Evolutionary conservation across 768 basidiomycete genomes (phyloP).

Genomic region (Mycena amicta): DNA sequence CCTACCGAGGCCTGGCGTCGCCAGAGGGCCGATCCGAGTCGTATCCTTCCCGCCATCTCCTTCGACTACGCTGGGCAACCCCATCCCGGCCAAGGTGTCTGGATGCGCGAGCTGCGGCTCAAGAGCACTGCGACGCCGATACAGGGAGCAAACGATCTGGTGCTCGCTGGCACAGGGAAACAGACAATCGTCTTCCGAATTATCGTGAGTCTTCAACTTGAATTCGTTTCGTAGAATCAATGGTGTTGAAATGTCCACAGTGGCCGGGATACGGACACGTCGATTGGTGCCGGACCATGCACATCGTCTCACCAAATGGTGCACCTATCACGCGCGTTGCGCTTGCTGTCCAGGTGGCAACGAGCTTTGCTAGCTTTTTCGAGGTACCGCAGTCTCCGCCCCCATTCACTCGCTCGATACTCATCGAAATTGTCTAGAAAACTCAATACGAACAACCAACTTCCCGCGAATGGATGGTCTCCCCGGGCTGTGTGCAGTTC

Average conservation of each 20-base stretch:
- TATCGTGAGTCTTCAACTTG: conserved; percentile 29
- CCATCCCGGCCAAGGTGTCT: conserved; percentile 40
- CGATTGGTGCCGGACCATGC: conserved; percentile 39
- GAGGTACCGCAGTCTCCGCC: background rate
- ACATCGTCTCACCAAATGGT: conserved; percentile 31
- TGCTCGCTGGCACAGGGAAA: conserved; percentile 30
- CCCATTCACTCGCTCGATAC: background rate
- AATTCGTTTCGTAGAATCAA: background rate
- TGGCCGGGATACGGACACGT: conserved; percentile 51
- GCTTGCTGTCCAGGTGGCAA: background rate
- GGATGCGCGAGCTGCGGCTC: conserved; percentile 48
- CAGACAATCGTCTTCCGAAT: conserved; percentile 41
- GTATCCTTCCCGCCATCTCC: conserved; percentile 32
- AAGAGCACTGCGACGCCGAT: conserved; percentile 36
- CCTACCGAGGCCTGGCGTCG: conserved; percentile 29
- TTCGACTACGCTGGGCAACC: conserved; percentile 44
- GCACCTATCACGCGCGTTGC: conserved; percentile 45
- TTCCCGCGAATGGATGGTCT: conserved; percentile 1
- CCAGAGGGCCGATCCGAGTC: conserved; percentile 24
- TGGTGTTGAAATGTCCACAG: conserved; percentile 27
- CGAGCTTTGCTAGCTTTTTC: background rate
- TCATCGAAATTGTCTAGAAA: background rate
- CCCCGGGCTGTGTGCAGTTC: conserved; percentile 1
- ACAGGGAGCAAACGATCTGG: conserved; percentile 38
- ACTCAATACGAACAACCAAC: conserved; percentile 1